Evolutionary conservation across 2,329 filamentous ascomycete genomes (phyloP), one percentile per base, ranked within the genome.

Genomic region (Pseudogymnoascus sp.): DNA sequence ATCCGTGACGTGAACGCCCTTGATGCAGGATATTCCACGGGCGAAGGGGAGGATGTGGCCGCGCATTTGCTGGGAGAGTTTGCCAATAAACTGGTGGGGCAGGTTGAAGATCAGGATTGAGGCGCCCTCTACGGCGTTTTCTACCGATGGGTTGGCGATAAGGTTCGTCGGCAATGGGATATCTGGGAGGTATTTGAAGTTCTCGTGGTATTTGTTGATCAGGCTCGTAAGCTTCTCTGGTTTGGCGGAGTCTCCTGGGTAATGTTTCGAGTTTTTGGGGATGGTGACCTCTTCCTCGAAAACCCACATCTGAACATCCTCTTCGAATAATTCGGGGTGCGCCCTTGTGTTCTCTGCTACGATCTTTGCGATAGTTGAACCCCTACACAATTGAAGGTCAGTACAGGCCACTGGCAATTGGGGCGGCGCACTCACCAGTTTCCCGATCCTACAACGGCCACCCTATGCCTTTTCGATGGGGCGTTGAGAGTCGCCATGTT

Each of bases 301-400:
- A 72, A 99, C 96, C 95, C 95, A 99, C 95, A 99, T 97, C 78
- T 96, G 91, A 61, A 99, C 92, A 66, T 91, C 82, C 74, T 88
- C 81, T 73, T 97, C 90, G 74, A 97, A 99, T 50, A 97, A 74
- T 31, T 91, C 84, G 8, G 87, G 82, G 77, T 96, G 82, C 67
- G 83, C 86, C 66, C 84, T 85, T 38, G 91, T 89, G 78, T 96
- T 99, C 77, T 99, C 93, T 70, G 93, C 93, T 61, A 97, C 85
- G 66, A 99, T 96, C 79, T 99, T 99, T 75, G 93, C 88, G 77
- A 99, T 97, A 65, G 95, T 96, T 65, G 92, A 96, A 71, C 95
- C 95, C 93, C 90, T 95, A 65, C 37, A 50, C 31, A n/a, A 42
- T 38, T 16, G 14, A 44, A 42, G 28, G 53, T 36, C 37, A 40